Evolutionary conservation across 257 asterid species (phyloP), one percentile per base, ranked within the genome.

Genomic region (Forsythia suspensa): DNA sequence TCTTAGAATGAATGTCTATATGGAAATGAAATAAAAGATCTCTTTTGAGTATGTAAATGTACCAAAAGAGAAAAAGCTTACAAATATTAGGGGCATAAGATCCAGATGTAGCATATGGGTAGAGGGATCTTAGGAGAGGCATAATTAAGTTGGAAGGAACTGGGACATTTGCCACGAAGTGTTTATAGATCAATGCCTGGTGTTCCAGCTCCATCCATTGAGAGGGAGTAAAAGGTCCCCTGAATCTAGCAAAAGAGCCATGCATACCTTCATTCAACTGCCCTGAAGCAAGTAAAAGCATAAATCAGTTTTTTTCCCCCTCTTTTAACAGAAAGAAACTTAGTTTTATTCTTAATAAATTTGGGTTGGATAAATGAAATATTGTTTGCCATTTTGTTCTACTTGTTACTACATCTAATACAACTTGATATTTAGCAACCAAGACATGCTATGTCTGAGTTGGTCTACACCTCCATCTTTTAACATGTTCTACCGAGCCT

Each of bases 141-240:
- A 85, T 69, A 16, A 95, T 97, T 84, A 95, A 84, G 86, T 88
- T 84, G 38, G 92, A 81, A 61, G 99, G 99, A 71, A 95, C 88
- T 21, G 97, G 97, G 66, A 95, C 91, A 81, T 91, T 92, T 13
- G 98, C 91, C 74, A 90, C 84, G 43, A 95, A 74, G 88, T 93
- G 94, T 74, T 93, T 93, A 78, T 93, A 93, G 86, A 93, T 91
- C 91, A 92, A 76, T 57, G 96, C 99, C 84, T 95, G 99, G 77
- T 92, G 97, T 76, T 95, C 98, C 42, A 93, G 82, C 82, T 95
- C 99, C 97, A 90, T 90, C 97, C 97, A 91, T 70, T 95, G 99
- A 5, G 99, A 91, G 8, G 97, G 97, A 75, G 97, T 92, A 76
- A 95, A 95, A 40, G 98, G 94, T 16, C 98, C 96, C 82, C 84